Conservation (phyloP, 2,329 filamentous ascomycete genomes). For the Dothideomycetes sp. region DNA sequence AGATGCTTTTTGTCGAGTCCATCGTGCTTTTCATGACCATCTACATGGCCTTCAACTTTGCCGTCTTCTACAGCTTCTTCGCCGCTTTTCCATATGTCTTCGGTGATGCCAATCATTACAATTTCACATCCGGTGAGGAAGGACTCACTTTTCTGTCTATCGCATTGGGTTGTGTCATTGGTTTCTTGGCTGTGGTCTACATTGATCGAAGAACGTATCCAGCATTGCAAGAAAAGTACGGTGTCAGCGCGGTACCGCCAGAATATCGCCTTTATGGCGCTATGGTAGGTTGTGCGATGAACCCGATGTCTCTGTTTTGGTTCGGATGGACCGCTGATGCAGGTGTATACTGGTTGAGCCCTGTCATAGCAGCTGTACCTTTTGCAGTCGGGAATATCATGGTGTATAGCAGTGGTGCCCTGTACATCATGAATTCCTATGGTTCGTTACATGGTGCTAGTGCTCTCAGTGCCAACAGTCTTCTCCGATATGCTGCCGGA, state of each 20-base stretch:
- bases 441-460: conserved; percentile 26
- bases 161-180: conserved; percentile 16
- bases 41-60: conserved; percentile 26
- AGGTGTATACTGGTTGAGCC: conserved; percentile 15
- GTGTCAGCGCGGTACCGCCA: conserved; percentile 9
- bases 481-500: conserved; percentile 24
- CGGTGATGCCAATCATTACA: conserved; percentile 17
- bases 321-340: conserved; percentile 14
- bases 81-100: conserved; percentile 25
- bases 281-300: background rate
- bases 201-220: conserved; percentile 30
- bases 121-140: conserved; percentile 15
- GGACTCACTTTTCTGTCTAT: conserved; percentile 21
- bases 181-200: conserved; percentile 25
- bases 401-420: conserved; percentile 22
- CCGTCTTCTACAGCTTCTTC: conserved; percentile 26
- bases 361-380: conserved; percentile 19
- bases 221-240: conserved; percentile 19
- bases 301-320: conserved; percentile 14
- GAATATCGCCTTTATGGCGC: conserved; percentile 10
- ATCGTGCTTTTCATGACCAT: conserved; percentile 27
- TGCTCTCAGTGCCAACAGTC: conserved; percentile 26
- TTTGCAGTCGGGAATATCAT: conserved; percentile 19
- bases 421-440: conserved; percentile 37
- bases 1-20: conserved; percentile 28